Evolutionary conservation across 345 rosid genomes (phyloP), one percentile per base, ranked within the genome.

Genomic region (Aegle marmelos): DNA sequence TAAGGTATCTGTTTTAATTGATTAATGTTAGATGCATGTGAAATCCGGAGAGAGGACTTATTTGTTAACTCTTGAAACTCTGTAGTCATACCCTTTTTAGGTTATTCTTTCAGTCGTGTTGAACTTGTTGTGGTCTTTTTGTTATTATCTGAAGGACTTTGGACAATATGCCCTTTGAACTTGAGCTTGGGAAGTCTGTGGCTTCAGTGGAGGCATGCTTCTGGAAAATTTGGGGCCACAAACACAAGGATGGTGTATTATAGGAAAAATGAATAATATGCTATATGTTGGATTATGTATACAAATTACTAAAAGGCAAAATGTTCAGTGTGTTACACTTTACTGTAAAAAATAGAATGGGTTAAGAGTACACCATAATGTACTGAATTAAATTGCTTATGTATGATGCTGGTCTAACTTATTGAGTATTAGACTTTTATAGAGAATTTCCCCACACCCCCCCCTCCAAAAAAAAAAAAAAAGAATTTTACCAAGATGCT

Each of bases 1-100:
- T 95, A 91, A 89, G 95, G 83, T 88, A 80, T 82, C 82, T 45
- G 28, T 45, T 65, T 11, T 30, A 14, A 33, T 28, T 53, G 22
- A 53, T 57, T 27, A 17, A 69, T 28, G 27, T 53, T 48, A 1
- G 73, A 70, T 19, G 36, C 14, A 10, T 14, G 9, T 28, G 58
- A 50, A 50, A 33, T 48, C n/a, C 65, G 9, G 70, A 13, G 14
- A 62, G 25, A 17, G 28, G 68, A 21, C 50, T 63, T 45, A 62
- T 25, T 63, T 75, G 14, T 74, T 45, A 33, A 7, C 76, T 72
- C 53, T 36, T 72, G 64, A 37, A 57, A 58, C 65, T 34, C 76
- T n/a, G 31, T 57, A n/a, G 34, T 10, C 14, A 28, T 30, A 8
- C 28, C 22, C 9, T 25, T 1, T 25, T 45, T 54, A 25, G 28